phyloP scores from a whole-genome alignment of 352 stramenopile genomes.

The Pythium dissimile region DNA sequence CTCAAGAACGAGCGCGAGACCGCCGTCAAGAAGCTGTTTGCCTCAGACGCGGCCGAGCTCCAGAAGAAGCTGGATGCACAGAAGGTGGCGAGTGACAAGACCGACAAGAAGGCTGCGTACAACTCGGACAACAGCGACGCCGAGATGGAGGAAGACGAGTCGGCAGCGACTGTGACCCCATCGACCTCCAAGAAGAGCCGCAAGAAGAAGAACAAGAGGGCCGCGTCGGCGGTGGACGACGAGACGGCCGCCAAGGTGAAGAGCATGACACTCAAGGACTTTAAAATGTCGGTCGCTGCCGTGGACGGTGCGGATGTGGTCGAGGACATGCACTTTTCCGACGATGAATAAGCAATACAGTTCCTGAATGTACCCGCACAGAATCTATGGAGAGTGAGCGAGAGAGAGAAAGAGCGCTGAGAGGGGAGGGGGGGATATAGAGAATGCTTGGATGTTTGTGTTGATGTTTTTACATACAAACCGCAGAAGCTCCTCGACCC shows the following conservation, averaged over 20 bases:
- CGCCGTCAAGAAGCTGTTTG: constrained; percentile 85
- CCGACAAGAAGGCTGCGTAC: constrained; percentile 14
- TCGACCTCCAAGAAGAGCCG: constrained; percentile 39
- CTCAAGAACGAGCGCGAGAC: constrained; percentile 74
- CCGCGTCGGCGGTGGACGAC: constrained; percentile 39
- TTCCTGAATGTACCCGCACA: too few species aligned
- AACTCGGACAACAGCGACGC: constrained; percentile 36
- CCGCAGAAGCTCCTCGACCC: neutral
- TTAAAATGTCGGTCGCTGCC: constrained; percentile 68
- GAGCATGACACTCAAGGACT: constrained; percentile 80
- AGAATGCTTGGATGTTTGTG: neutral
- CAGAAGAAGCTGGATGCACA: constrained; percentile 61
- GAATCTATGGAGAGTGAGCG: too few species aligned
- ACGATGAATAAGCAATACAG: constrained; percentile 60
- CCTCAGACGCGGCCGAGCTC: constrained; percentile 53
- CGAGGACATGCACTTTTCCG: constrained; percentile 76
- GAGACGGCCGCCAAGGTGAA: constrained; percentile 73
- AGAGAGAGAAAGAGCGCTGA: too few species aligned
- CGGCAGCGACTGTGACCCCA: constrained; percentile 21
- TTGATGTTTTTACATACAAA: constrained; percentile 9
- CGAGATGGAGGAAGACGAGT: constrained; percentile 35
- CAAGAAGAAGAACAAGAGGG: constrained; percentile 33
- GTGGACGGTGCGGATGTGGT: constrained; percentile 75
- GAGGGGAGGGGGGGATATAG: too few species aligned
- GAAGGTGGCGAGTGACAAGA: constrained; percentile 16